Conservation (phyloP, 2,329 filamentous ascomycete species). For the Chlorencoelia australis region DNA sequence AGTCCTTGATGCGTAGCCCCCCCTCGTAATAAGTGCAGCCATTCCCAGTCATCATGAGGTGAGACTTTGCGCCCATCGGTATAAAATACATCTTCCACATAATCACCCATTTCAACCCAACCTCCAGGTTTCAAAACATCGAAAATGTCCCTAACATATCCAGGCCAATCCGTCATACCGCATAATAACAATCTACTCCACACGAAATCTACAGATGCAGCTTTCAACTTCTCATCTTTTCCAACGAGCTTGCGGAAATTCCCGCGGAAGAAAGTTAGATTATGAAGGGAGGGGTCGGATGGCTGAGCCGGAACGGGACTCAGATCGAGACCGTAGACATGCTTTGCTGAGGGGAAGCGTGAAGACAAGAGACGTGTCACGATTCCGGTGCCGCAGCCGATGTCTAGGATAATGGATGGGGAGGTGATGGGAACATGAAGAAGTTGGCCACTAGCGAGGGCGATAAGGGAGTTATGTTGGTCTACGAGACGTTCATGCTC, state of each 20-base stretch:
- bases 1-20: background rate
- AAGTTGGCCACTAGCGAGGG: background rate
- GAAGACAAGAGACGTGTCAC: background rate
- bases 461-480: background rate
- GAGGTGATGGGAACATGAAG: background rate
- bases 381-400: background rate
- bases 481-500: background rate
- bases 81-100: slow-evolving; percentile 3
- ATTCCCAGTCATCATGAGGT: background rate
- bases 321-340: background rate
- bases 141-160: slow-evolving; percentile 4
- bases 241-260: background rate
- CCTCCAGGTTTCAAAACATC: slow-evolving; percentile 8
- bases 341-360: background rate
- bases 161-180: slow-evolving; percentile 6
- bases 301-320: background rate
- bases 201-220: background rate
- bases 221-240: background rate
- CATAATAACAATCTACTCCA: background rate
- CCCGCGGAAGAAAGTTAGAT: background rate
- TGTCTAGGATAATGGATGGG: background rate
- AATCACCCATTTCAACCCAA: slow-evolving; percentile 10
- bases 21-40: background rate
- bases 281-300: background rate
- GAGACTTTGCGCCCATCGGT: background rate